These are phyloP conservation scores for Tetracladium setigerum DNA, from an alignment of 495 filamentous ascomycete species.

Conservation along the genomic window DNA sequence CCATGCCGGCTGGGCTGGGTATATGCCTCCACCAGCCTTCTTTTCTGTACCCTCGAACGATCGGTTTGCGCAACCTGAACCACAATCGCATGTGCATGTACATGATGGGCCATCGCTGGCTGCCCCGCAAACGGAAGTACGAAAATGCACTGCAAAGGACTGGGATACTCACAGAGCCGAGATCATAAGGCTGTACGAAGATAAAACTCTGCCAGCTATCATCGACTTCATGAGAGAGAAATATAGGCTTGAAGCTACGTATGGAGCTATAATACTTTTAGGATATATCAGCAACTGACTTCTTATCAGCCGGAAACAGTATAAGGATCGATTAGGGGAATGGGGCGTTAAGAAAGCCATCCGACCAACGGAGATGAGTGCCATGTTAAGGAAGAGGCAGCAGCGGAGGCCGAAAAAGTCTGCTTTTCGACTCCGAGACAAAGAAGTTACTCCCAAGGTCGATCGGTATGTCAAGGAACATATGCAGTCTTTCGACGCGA, in stretches of 20 bases:
- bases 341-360: constrained; percentile 5
- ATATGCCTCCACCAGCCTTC: not conserved
- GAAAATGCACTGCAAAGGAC: constrained; percentile 4
- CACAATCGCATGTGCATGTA: no score
- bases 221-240: constrained; percentile 6
- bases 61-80: not conserved
- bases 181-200: constrained; percentile 3
- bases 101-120: constrained; percentile 2
- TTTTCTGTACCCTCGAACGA: not conserved
- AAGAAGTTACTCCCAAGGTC: constrained; percentile 1
- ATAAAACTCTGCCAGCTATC: constrained; percentile 1
- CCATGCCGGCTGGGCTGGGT: not conserved
- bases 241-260: constrained; percentile 7
- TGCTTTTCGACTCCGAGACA: constrained; percentile 6
- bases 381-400: constrained; percentile 3
- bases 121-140: constrained; percentile 1
- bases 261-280: not conserved
- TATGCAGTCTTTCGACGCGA: not conserved
- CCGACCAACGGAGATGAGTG: constrained; percentile 1
- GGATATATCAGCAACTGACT: constrained; percentile 3
- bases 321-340: constrained; percentile 6
- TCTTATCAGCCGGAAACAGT: constrained; percentile 4
- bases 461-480: constrained; percentile 4
- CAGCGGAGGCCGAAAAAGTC: constrained; percentile 1
- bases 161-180: constrained; percentile 4